Evolutionary conservation across 306 rosid genomes (phyloP), one percentile per base, ranked within the genome.

Genomic region (Vigna radiata): DNA sequence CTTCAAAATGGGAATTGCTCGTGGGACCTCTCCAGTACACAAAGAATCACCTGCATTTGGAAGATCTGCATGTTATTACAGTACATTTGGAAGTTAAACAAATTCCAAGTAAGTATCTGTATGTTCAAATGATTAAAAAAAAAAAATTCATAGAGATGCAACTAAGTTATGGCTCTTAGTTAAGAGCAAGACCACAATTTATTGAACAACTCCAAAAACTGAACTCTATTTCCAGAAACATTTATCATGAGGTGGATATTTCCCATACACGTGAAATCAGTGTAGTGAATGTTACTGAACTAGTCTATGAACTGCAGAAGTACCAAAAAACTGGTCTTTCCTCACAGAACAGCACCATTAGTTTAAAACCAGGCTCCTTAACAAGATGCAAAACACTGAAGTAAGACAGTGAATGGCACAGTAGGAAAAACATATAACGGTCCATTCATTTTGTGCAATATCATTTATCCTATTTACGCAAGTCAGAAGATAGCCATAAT

Each of bases 1-100:
- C 76, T 77, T 85, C 83, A 88, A 82, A 68, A 84, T 4, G 15
- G 90, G 88, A 79, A 79, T 74, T 58, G 87, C 85, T 70, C 55
- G 76, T 46, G 73, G 84, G 55, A 86, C 88, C 81, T 88, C 92
- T 18, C 60, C 72, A 1, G 90, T 84, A 84, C 92, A 86, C 72
- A 86, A 84, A 73, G 59, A 76, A 73, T 86, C 91, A 41, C 88
- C 92, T 86, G 85, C 81, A 77, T 29, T 41, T 17, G 70, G 69
- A 64, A 70, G 19, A 37, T 62, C 47, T 15, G 21, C 52, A 23
- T 43, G 49, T 36, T 46, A 18, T n/a, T 41, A 46, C n/a, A 52
- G 31, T 64, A 41, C 27, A 27, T 43, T 33, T 29, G 49, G 66
- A 71, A 47, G 55, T 18, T 39, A 53, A 48, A 62, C 10, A 53